phyloP scores from a whole-genome alignment of 2,329 filamentous ascomycete genomes.

The Macroventuria anomochaeta region DNA sequence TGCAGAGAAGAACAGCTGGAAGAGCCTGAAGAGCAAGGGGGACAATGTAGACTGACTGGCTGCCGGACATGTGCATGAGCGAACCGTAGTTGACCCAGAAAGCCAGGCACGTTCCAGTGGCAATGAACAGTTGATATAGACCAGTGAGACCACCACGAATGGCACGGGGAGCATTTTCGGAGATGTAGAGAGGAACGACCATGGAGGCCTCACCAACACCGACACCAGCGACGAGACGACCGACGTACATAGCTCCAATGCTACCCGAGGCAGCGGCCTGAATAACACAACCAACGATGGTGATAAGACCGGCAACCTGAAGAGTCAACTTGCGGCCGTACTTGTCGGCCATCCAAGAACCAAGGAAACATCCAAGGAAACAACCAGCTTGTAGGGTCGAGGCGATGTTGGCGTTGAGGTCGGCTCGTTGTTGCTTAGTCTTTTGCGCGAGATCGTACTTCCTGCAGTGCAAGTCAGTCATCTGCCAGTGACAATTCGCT shows the following conservation, averaged over 20 bases:
- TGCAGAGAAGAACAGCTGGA: slow-evolving; percentile 66
- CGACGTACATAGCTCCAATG: slow-evolving; percentile 69
- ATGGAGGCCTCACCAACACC: slow-evolving; percentile 61
- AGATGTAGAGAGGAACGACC: slow-evolving; percentile 66
- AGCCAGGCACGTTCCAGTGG: slow-evolving; percentile 59
- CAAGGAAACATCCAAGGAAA: slow-evolving; percentile 68
- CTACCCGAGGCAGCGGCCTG: slow-evolving; percentile 68
- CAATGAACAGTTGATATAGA: slow-evolving; percentile 66
- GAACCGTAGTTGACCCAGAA: slow-evolving; percentile 64
- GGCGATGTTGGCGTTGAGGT: slow-evolving; percentile 71
- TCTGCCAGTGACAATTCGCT: neutral
- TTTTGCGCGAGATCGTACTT: slow-evolving; percentile 60
- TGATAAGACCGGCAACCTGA: slow-evolving; percentile 63
- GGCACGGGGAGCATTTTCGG: slow-evolving; percentile 65
- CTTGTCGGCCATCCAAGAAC: slow-evolving; percentile 61
- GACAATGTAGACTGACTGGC: slow-evolving; percentile 63
- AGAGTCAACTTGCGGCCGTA: slow-evolving; percentile 64
- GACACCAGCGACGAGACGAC: slow-evolving; percentile 63
- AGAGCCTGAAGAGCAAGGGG: slow-evolving; percentile 70
- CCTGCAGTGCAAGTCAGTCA: slow-evolving; percentile 39
- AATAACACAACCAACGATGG: slow-evolving; percentile 67
- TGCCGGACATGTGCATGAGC: slow-evolving; percentile 54
- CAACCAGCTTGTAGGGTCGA: slow-evolving; percentile 74
- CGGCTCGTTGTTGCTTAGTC: slow-evolving; percentile 54
- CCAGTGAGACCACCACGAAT: slow-evolving; percentile 67